Conservation (phyloP, 805 yeast species). For the Yarrowia osloensis region DNA sequence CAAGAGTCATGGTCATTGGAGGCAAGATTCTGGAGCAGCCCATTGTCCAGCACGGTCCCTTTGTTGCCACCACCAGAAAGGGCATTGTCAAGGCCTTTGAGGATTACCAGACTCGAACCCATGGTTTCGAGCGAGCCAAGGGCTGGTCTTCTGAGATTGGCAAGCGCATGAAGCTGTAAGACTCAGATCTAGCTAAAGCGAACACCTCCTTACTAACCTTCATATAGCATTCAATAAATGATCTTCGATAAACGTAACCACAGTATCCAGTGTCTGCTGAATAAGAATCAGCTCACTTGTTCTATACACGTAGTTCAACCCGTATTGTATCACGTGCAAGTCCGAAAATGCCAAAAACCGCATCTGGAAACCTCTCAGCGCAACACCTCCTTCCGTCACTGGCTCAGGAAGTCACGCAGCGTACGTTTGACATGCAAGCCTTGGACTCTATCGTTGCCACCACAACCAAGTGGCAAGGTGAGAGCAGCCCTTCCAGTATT, state of each 20-base stretch:
- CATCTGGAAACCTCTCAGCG: too few species aligned
- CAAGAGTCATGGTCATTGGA: slow-evolving; percentile 65
- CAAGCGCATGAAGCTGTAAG: slow-evolving; percentile 32
- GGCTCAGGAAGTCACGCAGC: not conserved
- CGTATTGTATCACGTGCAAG: too few species aligned
- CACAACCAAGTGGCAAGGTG: not conserved
- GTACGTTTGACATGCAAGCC: not conserved
- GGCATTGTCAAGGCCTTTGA: slow-evolving; percentile 67
- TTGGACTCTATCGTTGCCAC: not conserved
- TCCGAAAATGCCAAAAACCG: too few species aligned
- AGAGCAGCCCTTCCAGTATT: not conserved
- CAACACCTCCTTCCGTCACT: not conserved
- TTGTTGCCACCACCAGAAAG: slow-evolving; percentile 72
- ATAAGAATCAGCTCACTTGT: too few species aligned
- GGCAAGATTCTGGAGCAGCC: slow-evolving; percentile 75
- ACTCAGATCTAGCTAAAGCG: too few species aligned
- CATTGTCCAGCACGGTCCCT: slow-evolving; percentile 87
- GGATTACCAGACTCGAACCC: slow-evolving; percentile 61
- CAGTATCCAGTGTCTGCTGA: too few species aligned
- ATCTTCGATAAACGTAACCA: too few species aligned
- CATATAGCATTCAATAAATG: too few species aligned
- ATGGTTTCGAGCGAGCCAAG: slow-evolving; percentile 44
- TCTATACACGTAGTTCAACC: too few species aligned
- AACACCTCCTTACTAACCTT: not conserved
- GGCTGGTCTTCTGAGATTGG: slow-evolving; percentile 43